Base-by-base conservation (phyloP, 1,284 basidiomycete genomes). In the Puccinia novopanici region DNA sequence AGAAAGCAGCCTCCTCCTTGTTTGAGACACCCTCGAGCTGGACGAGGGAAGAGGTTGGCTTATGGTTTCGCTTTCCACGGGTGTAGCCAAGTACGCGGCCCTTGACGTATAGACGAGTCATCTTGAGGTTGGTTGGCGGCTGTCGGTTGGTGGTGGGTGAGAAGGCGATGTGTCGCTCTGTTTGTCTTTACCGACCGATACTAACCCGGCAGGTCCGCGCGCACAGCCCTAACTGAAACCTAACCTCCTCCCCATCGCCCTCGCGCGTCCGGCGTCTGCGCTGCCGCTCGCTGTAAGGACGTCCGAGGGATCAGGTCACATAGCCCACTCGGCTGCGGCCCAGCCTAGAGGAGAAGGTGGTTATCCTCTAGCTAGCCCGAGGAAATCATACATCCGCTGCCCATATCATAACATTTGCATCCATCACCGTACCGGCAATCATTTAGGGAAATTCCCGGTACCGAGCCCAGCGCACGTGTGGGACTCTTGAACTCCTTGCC, bases 61-160 rank as follows among this genome's bases (percentile, higher is more conserved):
- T 72, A 27, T 70, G 67, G 55, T 80, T 80, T 12, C 78, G 78
- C 42, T 80, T 80, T 50, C 78, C 78, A 48, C 78, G 78, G 34
- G 78, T 80, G 78, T 80, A 72, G 34, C 67, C 67, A 34, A 80
- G 70, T 12, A 80, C 68, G 71, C 70, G 68, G 34, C 78, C 78
- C 73, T 80, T 80, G 42, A 71, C 61, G 68, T 80, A 80, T 40
- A 80, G 78, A 48, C 78, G 67, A 27, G 78, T 63, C 78, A 80
- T 80, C 65, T 79, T 79, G 67, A 79, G 57, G 52, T 74, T 54
- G 70, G 27, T 42, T 0, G 42, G 22, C 42, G 67, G 67, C 22
- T 48, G 40, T 68, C 42, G 65, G 5, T 34, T 61, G 59, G 57
- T 34, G 57, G 6, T n/a, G 59, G 17, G 34, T 34, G 34, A 19